Evolutionary conservation across 1,284 basidiomycete species (phyloP), one percentile per base, ranked within the genome.

Genomic region (Wolfiporia cocos): DNA sequence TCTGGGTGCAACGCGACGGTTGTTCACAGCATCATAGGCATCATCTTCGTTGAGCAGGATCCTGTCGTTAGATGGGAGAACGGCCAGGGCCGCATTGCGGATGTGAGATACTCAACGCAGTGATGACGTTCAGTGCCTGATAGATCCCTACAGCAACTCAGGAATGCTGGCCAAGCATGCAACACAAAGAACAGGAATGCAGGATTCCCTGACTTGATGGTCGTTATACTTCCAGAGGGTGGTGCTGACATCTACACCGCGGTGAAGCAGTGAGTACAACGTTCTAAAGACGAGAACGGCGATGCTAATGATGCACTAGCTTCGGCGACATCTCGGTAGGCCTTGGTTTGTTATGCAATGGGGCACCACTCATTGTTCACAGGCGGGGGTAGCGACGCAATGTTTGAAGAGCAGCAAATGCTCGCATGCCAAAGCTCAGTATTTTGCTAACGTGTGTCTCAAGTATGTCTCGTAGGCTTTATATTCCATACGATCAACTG

Each of bases 401-500:
- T 88, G 86, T 56, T 50, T 89, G 55, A 85, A 82, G 58, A 67
- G 69, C 12, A 62, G 54, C 2, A 86, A 84, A 51, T 82, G 81
- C 53, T 70, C 62, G 45, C 62, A 70, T 5, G 85, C 80, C 0
- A 86, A 78, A 46, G 58, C 71, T 0, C 86, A 88, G 49, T 89
- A 88, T 54, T 89, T 70, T 44, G 82, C 86, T 0, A 89, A 89
- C 49, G 79, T 89, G 4, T 78, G 74, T 49, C 59, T 89, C n/a
- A 89, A 89, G 86, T 87, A 43, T 54, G 73, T 61, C 4, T 23
- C 14, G 26, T 17, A 34, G 24, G 41, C 35, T n/a, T 39, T 17
- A 14, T 31, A 12, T 15, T 18, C 10, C 7, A 15, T 9, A 19
- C 33, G 17, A 28, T 32, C 37, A 9, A 36, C 41, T 38, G 3